Base-by-base conservation (phyloP, 805 yeast genomes). In the Spathaspora sp. region DNA sequence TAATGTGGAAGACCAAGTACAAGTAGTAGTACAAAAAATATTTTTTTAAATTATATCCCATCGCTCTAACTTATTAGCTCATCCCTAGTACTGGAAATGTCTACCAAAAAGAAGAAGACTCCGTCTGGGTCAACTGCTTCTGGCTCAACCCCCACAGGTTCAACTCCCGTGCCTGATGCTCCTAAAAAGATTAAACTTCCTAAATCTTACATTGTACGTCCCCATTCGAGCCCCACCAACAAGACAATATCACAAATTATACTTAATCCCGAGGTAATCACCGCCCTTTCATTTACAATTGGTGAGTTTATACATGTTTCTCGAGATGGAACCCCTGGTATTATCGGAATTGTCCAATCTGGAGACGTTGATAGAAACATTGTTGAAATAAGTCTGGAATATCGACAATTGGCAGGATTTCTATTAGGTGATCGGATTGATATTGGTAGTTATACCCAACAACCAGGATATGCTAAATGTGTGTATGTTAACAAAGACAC, bases 381-480 rank as follows among this genome's bases (percentile, higher is more conserved):
- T 16, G 54, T 70, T 2, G 53, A 54, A 2, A 49, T 73, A 1
- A 65, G 73, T 6, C 29, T 54, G 4, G 52, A 60, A n/a, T 52
- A 65, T 26, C 59, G 78, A 39, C 53, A 52, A 2, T 60, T 72
- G 47, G 69, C 70, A 1, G 77, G 76, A 0, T 49, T 82, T 12
- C 64, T 82, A 9, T 69, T 80, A 51, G 72, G 86, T 12, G 81
- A 84, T 32, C 60, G 78, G 35, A 57, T 79, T 0, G 69, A 70
- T 28, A 56, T 93, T 0, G 60, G 62, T 11, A 84, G 78, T 57
- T 69, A 72, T 19, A 48, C 66, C 5, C 57, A 64, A 2, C 87
- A 81, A 51, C 89, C 91, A 3, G 66, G 57, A 10, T 67, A 65
- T 51, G 65, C 67, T n/a, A 49, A 53, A 2, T 44, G 48, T 31